Evolutionary conservation across 768 basidiomycete genomes (phyloP), one percentile per base, ranked within the genome.

Genomic region (Collybia sordida): DNA sequence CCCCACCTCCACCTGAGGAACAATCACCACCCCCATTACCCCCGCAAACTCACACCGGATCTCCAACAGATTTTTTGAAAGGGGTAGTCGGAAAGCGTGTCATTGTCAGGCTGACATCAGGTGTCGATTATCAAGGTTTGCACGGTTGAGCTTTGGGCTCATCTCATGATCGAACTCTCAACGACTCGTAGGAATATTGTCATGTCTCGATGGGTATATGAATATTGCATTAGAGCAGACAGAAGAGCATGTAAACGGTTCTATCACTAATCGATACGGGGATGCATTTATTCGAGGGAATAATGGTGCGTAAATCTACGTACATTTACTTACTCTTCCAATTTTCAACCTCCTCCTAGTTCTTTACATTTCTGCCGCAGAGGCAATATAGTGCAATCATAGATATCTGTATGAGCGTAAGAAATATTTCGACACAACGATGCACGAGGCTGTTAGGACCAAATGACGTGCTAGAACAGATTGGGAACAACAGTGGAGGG

Each of bases 201-300:
- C 93, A 3, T 98, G 97, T 62, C 79, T 98, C 19, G 97, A 98
- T 68, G 95, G 95, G 0, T 98, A 97, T 69, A 98, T 99, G 97
- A 98, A 98, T 71, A 96, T 98, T 43, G 97, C 93, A 12, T 72
- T 98, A 28, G 97, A 99, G 70, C 91, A 97, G 67, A 97, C 95
- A 3, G 93, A 97, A 70, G 97, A 99, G 69, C 85, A 94, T 66
- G 91, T 95, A 8, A 86, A 90, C 54, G 94, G 94, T 3, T 60
- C 69, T n/a, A 79, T 90, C 42, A 95, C 90, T 27, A 96, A 95
- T 63, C 80, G 77, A 52, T 98, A 96, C 59, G 94, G 96, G 1
- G 95, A 99, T 68, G 88, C 94, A 21, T 99, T 98, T 69, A 90
- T 99, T 53, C 75, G 93, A 40, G 93, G 93, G 27, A 95, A 95